A percentile compares a stretch with the other conserved stretches of the same genome.
phyloP scores from a whole-genome alignment of 2,329 filamentous ascomycete genomes.

The Neonectria punicea region DNA sequence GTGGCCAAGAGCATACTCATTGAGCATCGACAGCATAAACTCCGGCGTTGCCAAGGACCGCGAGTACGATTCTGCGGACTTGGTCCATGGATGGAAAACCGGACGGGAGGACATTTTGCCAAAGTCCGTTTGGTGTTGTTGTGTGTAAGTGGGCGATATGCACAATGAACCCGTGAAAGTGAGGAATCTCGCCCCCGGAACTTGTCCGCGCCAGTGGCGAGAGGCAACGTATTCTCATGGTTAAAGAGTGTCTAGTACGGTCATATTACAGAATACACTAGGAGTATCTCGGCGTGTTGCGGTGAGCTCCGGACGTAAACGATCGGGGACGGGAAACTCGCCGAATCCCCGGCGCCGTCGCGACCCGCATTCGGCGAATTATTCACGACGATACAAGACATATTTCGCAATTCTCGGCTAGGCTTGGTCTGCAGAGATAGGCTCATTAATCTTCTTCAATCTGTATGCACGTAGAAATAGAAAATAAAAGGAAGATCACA shows the following conservation, averaged over 20 bases:
- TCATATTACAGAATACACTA: no score
- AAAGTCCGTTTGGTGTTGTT: background rate
- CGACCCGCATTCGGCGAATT: background rate
- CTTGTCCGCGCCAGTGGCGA: background rate
- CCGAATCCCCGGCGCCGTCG: background rate
- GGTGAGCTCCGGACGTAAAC: background rate
- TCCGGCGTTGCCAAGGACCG: slow-evolving; percentile 17
- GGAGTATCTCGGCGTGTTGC: background rate
- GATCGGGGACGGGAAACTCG: background rate
- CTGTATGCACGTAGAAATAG: no score
- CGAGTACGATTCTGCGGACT: slow-evolving; percentile 6
- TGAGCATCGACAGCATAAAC: slow-evolving; percentile 22
- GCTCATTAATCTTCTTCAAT: no score
- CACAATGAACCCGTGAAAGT: no score
- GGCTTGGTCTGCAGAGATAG: background rate
- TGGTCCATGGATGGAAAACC: slow-evolving; percentile 16
- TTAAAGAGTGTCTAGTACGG: no score
- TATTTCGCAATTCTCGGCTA: background rate
- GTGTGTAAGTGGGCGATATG: background rate
- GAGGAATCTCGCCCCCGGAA: background rate
- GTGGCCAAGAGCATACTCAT: slow-evolving; percentile 16
- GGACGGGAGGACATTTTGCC: slow-evolving; percentile 8
- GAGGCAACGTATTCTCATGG: no score
- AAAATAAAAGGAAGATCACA: no score
- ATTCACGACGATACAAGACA: background rate